These are phyloP conservation scores for Phytophthora colocasiae DNA, from an alignment of 352 stramenopile species.

Conservation along the genomic window DNA sequence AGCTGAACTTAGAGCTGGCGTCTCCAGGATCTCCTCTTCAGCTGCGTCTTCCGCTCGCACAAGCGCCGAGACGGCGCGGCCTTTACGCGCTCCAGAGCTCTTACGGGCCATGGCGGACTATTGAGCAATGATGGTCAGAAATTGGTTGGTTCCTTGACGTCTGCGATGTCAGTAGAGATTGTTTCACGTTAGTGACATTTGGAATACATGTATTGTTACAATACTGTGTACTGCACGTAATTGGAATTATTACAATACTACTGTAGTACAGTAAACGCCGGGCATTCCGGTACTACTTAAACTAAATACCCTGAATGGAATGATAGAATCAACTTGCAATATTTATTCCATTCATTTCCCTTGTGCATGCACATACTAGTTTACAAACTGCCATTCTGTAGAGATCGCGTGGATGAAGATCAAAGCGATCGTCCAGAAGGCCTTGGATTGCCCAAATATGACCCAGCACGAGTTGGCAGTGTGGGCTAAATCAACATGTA, in stretches of 20 bases:
- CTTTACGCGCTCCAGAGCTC: constrained; percentile 46
- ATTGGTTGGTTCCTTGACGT: constrained; percentile 30
- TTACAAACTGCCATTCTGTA: too few relatives aligned
- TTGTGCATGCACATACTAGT: too few relatives aligned
- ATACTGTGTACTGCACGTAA: neutral
- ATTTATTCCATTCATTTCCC: too few relatives aligned
- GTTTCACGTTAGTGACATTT: constrained; percentile 13
- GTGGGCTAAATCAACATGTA: too few relatives aligned
- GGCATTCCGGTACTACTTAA: too few relatives aligned
- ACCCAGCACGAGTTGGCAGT: too few relatives aligned
- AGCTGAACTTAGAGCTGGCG: constrained; percentile 68
- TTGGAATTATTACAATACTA: neutral
- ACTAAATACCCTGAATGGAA: too few relatives aligned
- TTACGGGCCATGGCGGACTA: constrained; percentile 45
- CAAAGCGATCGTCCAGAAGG: too few relatives aligned
- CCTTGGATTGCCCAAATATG: too few relatives aligned
- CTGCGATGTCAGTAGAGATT: constrained; percentile 5
- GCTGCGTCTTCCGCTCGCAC: constrained; percentile 75
- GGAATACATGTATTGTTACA: neutral
- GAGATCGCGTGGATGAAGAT: too few relatives aligned
- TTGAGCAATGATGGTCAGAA: constrained; percentile 22
- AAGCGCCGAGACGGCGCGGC: constrained; percentile 56
- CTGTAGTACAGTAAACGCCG: too few relatives aligned
- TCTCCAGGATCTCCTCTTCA: constrained; percentile 87
- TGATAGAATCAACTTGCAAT: too few relatives aligned